Conservation (phyloP, 2,329 filamentous ascomycete species). For the Xylariaceae sp. region DNA sequence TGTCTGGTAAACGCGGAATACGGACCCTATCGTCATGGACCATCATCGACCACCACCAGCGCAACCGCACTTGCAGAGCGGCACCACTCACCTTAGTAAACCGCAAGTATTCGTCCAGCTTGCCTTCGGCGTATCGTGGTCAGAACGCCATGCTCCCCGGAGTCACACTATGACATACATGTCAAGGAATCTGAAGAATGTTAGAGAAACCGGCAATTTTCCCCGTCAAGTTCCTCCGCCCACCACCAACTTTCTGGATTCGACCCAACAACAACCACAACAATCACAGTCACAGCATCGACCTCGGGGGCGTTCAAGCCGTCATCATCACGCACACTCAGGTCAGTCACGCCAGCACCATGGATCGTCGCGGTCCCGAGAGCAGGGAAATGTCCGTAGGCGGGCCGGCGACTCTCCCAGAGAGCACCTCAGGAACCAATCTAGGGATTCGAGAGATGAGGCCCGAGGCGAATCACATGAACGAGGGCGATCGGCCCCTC, state of each 20-base stretch:
- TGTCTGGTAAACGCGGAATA: constrained; percentile 10
- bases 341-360: constrained; percentile 12
- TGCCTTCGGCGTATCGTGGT: constrained; percentile 49
- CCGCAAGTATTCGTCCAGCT: constrained; percentile 47
- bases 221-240: constrained; percentile 41
- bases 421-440: constrained; percentile 10
- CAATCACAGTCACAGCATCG: constrained; percentile 11
- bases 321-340: constrained; percentile 6
- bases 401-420: constrained; percentile 8
- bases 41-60: constrained; percentile 6
- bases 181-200: constrained; percentile 38
- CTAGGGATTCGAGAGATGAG: constrained; percentile 16
- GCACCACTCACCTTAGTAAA: constrained; percentile 24
- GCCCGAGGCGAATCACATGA: constrained; percentile 32
- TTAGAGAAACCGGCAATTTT: constrained; percentile 36
- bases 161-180: constrained; percentile 43
- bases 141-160: constrained; percentile 37
- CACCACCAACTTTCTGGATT: constrained; percentile 40
- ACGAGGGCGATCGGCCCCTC: constrained; percentile 46
- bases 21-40: constrained; percentile 14
- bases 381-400: constrained; percentile 14
- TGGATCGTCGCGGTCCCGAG: constrained; percentile 13
- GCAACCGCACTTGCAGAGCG: constrained; percentile 18
- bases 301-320: constrained; percentile 13
- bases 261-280: constrained; percentile 17